Base-by-base conservation (phyloP, 2,329 filamentous ascomycete genomes). In the Zymoseptoria passerinii region DNA sequence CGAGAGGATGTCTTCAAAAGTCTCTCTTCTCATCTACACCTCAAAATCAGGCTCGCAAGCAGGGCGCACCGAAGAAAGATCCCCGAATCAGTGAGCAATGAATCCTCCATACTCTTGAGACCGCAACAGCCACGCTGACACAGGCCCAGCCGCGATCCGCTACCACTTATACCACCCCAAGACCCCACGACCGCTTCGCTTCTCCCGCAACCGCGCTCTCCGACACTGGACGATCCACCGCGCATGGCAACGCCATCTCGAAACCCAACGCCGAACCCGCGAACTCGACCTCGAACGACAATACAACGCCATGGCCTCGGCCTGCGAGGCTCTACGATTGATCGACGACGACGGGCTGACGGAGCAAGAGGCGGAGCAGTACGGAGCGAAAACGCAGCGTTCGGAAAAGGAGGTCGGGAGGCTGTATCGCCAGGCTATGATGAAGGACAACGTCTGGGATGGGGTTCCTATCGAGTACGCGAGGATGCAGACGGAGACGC, bases 161-260 rank as follows among this genome's bases (percentile, higher is more conserved):
- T 89, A 89, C 76, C 83, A 86, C 74, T 82, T 89, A 66, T 76
- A 81, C 68, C 86, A 89, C 73, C 84, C 85, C 1, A 75, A 81
- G 28, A 88, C 83, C 6, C 86, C 86, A 0, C 83, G 86, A 10
- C 92, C 94, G 0, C 83, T 99, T 64, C 88, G 90, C 68, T 92
- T 97, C 82, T 90, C 85, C 48, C 90, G 92, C 67, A 88, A 88
- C 74, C 86, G 94, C 58, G 83, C 85, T 75, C 85, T 99, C 64
- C 89, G 94, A 52, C 94, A 99, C 80, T 99, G 94, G 94, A 97
- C 94, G 54, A 97, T 99, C 75, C 92, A 97, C 80, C 91, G 94
- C 67, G 92, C 92, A 20, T 97, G 92, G 90, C 81, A 89, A 68
- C 80, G 97, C 28, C 88, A 87, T 76, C 85, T 86, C 68, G 82